Evolutionary conservation across 2,329 filamentous ascomycete species (phyloP), one percentile per base, ranked within the genome.

Genomic region (Aspergillus fijiensis): DNA sequence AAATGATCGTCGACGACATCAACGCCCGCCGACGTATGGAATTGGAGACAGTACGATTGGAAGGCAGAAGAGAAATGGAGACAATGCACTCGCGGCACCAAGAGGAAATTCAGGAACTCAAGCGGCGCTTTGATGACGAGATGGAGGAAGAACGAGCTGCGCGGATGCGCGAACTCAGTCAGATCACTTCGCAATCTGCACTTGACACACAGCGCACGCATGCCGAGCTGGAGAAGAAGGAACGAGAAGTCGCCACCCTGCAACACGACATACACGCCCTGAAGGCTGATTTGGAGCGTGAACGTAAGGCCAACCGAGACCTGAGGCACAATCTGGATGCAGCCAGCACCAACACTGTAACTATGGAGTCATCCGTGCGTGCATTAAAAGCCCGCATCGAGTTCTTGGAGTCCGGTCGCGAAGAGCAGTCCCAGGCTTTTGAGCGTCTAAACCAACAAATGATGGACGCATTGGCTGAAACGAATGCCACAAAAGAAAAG

Each of bases 321-420:
- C 76, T 89, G 11, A 81, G 89, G 63, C 79, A 81, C 48, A 85
- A 85, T 49, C 72, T 90, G 19, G 80, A 84, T 4, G 86, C 88
- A 45, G 80, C 85, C 7, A 83, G 85, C 4, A 81, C 82, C 9
- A 85, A 86, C 47, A 87, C 86, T 59, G 80, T 87, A 11, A 85
- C 85, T 0, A 80, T 96, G 11, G 91, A 96, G 66, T 88, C 87
- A 39, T 87, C 89, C 25, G 87, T 90, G 64, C 87, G 88, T 63
- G 89, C 89, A 3, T 84, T 96, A 64, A 86, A 88, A 66, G 90
- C 91, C 2, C 90, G 94, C 67, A 90, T 96, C 60, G 88, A 93
- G 65, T 96, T 96, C 71, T 85, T 97, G 19, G 92, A 97, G 73
- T 95, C 91, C 0, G 92, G 92, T 69, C 92, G 87, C 74, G 91